phyloP scores from a whole-genome alignment of 2,329 filamentous ascomycete genomes.

The Paecilomyces niveus region DNA sequence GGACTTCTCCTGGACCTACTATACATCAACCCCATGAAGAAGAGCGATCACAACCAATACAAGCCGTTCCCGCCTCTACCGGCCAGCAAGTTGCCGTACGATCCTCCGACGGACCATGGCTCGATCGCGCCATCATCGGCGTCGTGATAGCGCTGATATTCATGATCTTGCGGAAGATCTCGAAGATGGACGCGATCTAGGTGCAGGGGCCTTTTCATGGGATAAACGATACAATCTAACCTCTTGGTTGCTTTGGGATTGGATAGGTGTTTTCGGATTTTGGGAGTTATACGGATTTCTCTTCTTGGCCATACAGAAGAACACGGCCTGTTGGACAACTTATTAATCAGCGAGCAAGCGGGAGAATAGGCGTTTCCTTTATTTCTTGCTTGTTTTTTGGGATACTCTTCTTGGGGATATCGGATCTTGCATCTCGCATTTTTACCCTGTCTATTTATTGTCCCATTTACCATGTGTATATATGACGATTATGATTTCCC shows the following conservation, averaged over 20 bases:
- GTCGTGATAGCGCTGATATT: constrained; percentile 63
- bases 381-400: not conserved
- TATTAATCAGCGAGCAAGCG: not conserved
- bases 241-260: too few species aligned
- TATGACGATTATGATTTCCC: not conserved
- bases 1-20: not conserved
- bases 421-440: not conserved
- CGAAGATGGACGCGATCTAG: constrained; percentile 14
- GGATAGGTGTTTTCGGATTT: not conserved
- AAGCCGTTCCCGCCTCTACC: not conserved
- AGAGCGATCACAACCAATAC: not conserved
- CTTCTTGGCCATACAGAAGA: too few species aligned
- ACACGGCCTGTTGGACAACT: not conserved
- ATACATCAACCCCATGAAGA: not conserved
- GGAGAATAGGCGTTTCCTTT: not conserved
- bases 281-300: too few species aligned
- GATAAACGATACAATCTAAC: too few species aligned
- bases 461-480: not conserved
- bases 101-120: constrained; percentile 56
- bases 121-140: constrained; percentile 73
- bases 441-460: not conserved
- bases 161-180: constrained; percentile 54
- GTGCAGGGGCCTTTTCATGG: not conserved
- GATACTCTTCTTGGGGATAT: not conserved
- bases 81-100: not conserved